phyloP scores from a whole-genome alignment of 306 rosid genomes.

The Rosa chinensis region DNA sequence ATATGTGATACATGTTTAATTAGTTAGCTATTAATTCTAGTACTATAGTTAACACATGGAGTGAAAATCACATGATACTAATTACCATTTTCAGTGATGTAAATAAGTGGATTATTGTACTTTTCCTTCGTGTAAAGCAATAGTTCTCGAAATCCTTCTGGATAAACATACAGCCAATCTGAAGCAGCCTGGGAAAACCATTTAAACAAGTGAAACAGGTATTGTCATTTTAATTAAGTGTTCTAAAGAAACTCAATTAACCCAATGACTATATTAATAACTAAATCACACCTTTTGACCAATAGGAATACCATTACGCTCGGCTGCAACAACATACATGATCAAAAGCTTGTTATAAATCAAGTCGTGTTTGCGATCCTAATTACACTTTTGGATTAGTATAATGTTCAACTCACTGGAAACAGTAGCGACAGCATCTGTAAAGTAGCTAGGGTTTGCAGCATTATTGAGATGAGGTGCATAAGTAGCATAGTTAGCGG shows the following conservation, averaged over 20 bases:
- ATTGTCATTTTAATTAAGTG: not conserved
- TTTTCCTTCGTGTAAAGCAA: constrained; percentile 30
- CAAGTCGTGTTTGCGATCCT: not conserved
- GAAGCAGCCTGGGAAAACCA: constrained; percentile 20
- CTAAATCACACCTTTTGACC: constrained; percentile 36
- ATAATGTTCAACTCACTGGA: constrained; percentile 30
- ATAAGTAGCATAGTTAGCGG: constrained; percentile 40
- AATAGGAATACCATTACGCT: constrained; percentile 44
- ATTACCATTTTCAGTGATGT: constrained; percentile 46
- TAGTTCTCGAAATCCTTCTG: constrained; percentile 29
- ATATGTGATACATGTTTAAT: not conserved
- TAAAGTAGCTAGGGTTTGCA: constrained; percentile 26
- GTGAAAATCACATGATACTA: not conserved
- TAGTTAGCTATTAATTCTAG: too few species aligned
- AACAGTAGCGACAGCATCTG: constrained; percentile 34
- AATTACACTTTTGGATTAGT: not conserved
- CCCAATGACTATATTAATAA: not conserved
- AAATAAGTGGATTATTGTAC: constrained; percentile 35
- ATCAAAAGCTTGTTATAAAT: not conserved
- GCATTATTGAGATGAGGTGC: constrained; percentile 20
- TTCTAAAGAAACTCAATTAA: not conserved
- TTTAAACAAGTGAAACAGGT: not conserved
- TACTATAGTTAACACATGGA: not conserved
- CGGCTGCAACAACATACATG: constrained; percentile 22
- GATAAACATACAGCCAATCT: constrained; percentile 29